Conservation (phyloP, 768 basidiomycete species). For the Mycena metata region DNA sequence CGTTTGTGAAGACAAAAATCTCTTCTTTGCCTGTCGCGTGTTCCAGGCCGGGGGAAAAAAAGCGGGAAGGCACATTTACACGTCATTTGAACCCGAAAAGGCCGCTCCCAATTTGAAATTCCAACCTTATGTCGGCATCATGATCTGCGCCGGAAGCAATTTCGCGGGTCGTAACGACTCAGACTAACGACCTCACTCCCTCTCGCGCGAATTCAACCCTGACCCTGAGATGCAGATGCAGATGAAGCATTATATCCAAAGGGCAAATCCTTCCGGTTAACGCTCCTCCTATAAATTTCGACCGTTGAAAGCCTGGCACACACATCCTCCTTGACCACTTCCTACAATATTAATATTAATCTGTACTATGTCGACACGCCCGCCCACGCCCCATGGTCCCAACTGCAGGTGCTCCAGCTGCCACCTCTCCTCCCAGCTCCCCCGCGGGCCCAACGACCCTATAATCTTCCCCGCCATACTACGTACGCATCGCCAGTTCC, state of each 20-base stretch:
- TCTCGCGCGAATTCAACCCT: slow-evolving; percentile 30
- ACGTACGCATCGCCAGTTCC: too few relatives aligned
- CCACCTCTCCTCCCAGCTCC: slow-evolving; percentile 37
- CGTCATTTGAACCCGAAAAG: too few relatives aligned
- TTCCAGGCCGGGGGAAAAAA: too few relatives aligned
- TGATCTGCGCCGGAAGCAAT: slow-evolving; percentile 35
- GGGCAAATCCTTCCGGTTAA: slow-evolving; percentile 6
- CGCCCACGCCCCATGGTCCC: slow-evolving; percentile 20
- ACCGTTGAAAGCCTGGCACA: too few relatives aligned
- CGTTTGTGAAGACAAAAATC: too few relatives aligned
- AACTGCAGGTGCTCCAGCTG: slow-evolving; percentile 35
- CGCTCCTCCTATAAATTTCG: neutral
- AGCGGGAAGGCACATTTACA: too few relatives aligned
- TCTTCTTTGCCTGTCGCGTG: too few relatives aligned
- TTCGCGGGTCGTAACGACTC: slow-evolving; percentile 18
- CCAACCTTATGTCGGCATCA: too few relatives aligned
- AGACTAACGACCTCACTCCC: too few relatives aligned
- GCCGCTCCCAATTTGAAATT: too few relatives aligned
- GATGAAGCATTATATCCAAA: slow-evolving; percentile 31
- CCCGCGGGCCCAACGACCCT: slow-evolving; percentile 31
- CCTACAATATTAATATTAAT: too few relatives aligned
- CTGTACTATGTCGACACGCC: slow-evolving; percentile 25
- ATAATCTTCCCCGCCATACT: slow-evolving; percentile 36
- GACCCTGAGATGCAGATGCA: slow-evolving; percentile 38
- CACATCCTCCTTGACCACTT: neutral